These are phyloP conservation scores for Sarcocystis neurona DNA, from an alignment of 169 alveolate genomes.

Conservation along the genomic window DNA sequence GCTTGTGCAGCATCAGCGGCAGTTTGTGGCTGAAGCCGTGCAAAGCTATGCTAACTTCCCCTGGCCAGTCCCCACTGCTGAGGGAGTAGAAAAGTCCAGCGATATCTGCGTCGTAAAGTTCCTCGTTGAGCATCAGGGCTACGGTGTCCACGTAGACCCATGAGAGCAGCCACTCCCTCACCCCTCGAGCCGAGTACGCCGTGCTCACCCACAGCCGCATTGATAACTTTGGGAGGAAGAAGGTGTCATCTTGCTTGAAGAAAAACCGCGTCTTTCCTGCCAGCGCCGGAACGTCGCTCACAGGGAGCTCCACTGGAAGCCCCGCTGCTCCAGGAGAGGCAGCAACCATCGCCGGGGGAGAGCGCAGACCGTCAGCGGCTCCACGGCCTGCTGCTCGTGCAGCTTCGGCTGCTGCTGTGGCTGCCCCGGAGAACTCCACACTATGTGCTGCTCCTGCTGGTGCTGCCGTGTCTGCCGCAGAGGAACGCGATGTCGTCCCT, in stretches of 20 bases:
- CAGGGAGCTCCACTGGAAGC: neutral
- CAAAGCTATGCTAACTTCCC: neutral
- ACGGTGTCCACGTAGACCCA: conserved; percentile 5
- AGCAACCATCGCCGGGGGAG: too few species aligned
- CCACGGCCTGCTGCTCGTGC: too few species aligned
- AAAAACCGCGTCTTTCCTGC: neutral
- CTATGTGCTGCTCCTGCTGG: too few species aligned
- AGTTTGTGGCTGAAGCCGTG: conserved; percentile 27
- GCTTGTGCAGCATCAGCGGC: neutral
- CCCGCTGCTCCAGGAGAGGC: neutral
- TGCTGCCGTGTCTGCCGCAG: too few species aligned
- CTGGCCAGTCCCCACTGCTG: conserved; percentile 23
- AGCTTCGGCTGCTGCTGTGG: too few species aligned
- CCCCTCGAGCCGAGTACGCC: neutral
- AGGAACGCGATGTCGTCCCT: too few species aligned
- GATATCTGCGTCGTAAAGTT: conserved; percentile 21
- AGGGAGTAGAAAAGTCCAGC: neutral
- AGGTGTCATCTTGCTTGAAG: conserved; percentile 35
- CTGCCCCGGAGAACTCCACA: too few species aligned
- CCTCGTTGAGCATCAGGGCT: conserved; percentile 11
- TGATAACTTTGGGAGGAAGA: conserved; percentile 25
- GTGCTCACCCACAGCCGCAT: conserved; percentile 9
- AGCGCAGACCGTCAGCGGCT: too few species aligned
- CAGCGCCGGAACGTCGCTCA: neutral
- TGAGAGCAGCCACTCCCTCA: neutral